Percentiles rank a stretch among this genome's conserved stretches.
Evolutionary conservation across 495 filamentous ascomycete species (phyloP).

Genomic region (Pyronema omphalodes): DNA sequence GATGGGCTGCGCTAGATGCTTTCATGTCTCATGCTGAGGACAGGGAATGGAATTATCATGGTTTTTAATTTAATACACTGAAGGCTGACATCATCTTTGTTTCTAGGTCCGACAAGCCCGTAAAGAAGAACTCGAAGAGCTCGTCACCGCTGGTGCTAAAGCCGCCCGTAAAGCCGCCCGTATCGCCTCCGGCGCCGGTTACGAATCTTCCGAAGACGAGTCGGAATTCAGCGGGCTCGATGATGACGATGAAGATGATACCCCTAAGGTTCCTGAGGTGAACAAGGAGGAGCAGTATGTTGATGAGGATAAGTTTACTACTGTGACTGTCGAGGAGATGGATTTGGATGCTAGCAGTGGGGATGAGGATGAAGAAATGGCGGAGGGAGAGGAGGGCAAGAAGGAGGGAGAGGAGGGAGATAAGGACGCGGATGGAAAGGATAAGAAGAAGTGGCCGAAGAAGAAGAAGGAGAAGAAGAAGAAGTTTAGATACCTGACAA

Average conservation of each 20-base stretch:
- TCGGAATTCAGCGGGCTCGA: slow-evolving; percentile 23
- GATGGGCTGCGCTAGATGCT: no score
- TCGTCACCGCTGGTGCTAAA: slow-evolving; percentile 52
- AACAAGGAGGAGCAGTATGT: slow-evolving; percentile 86
- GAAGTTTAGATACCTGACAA: slow-evolving; percentile 60
- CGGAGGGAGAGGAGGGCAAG: slow-evolving; percentile 26
- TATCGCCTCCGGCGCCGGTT: slow-evolving; percentile 22
- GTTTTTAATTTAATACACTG: no score
- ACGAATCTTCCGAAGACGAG: slow-evolving; percentile 9
- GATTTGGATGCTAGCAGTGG: slow-evolving; percentile 56
- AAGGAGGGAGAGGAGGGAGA: slow-evolving; percentile 16
- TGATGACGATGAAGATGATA: slow-evolving; percentile 36
- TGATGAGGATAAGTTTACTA: slow-evolving; percentile 88
- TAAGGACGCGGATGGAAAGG: slow-evolving; percentile 21
- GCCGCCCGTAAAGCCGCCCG: slow-evolving; percentile 35
- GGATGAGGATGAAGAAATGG: slow-evolving; percentile 31
- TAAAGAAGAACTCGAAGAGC: slow-evolving; percentile 56
- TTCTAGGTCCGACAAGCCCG: slow-evolving; percentile 59
- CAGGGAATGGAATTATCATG: no score
- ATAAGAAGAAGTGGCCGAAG: slow-evolving; percentile 35
- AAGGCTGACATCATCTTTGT: not conserved
- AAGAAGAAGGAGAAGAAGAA: slow-evolving; percentile 62
- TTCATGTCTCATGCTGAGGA: no score
- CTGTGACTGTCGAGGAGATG: slow-evolving; percentile 84
- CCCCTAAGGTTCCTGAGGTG: slow-evolving; percentile 42